Conservation (phyloP, 1,284 basidiomycete species). For the Bondarzewia mesenterica region DNA sequence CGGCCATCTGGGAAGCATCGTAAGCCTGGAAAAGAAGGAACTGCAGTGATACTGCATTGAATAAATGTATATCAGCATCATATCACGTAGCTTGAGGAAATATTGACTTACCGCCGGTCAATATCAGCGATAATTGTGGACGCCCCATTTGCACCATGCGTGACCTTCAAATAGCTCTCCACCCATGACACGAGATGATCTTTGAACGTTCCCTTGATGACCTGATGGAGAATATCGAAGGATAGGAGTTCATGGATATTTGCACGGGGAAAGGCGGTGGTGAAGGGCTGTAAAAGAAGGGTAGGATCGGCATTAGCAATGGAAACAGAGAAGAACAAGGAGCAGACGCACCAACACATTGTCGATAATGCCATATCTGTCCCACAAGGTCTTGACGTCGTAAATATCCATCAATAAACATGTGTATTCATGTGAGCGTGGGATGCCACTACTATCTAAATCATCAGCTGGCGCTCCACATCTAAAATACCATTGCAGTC, state of each 20-base stretch:
- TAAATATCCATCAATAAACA: neutral
- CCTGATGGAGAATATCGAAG: constrained; percentile 31
- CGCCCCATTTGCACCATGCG: constrained; percentile 11
- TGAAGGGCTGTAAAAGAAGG: constrained; percentile 23
- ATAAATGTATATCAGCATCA: neutral
- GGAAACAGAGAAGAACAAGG: neutral
- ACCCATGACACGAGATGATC: constrained; percentile 32
- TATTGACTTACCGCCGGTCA: neutral
- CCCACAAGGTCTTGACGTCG: neutral
- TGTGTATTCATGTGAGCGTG: neutral
- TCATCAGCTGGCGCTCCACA: neutral
- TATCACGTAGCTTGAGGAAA: too few species aligned
- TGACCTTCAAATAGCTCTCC: constrained; percentile 19
- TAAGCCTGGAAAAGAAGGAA: constrained; percentile 7
- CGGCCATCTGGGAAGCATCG: constrained; percentile 12
- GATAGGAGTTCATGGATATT: constrained; percentile 28
- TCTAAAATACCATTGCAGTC: neutral
- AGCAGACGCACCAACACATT: neutral
- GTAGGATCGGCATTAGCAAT: neutral
- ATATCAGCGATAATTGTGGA: constrained; percentile 22
- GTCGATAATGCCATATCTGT: constrained; percentile 2
- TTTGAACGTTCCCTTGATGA: constrained; percentile 32
- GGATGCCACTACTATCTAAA: neutral
- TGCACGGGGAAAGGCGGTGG: constrained; percentile 22
- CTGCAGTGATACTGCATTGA: constrained; percentile 6